Base-by-base conservation (phyloP, 2,329 filamentous ascomycete species). In the Fusarium sp. region DNA sequence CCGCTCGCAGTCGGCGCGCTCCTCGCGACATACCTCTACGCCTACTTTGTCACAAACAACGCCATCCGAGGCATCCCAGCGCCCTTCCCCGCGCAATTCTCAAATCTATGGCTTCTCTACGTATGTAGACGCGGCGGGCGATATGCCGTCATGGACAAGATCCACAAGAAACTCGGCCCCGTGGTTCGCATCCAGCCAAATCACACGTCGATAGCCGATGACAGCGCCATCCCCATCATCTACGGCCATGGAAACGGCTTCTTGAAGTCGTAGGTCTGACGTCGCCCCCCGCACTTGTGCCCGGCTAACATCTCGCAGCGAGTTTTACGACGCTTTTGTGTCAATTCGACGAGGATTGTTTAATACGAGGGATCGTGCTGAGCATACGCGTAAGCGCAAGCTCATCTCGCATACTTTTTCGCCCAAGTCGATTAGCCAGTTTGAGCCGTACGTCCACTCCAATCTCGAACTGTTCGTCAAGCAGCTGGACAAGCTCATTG, bases 281-380 rank as follows among this genome's bases (percentile, higher is more conserved):
- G 15, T 4, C 1, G 0, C 10, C 13, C 13, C 2, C 3, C 3
- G 12, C 6, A 1, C 23, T 5, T 36, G 11, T 3, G 0, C 31
- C 43, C 0, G 6, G 3, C 57, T 75, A 10, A 74, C 53, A 12
- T 11, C 3, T 2, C 2, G 0, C 7, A 94, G 92, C 43, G 91
- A 95, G 3, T 97, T 95, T 82, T 97, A 97, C 75, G 94, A 97
- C 75, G 92, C 93, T 52, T 97, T 97, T 74, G 94, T 97, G 58
- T 95, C 92, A 12, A 97, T 97, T 76, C 89, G 88, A 53, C 89
- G 93, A 12, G 94, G 94, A 18, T 86, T 98, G 12, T 98, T 97
- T 89, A 97, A 97, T 80, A 97, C 94, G 0, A 87, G 95, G 34
- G 90, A 95, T 81, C 88, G 95, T 51, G 85, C 85, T 1, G 93